Base-by-base conservation (phyloP, 306 rosid species). In the Dryas alaskensis region DNA sequence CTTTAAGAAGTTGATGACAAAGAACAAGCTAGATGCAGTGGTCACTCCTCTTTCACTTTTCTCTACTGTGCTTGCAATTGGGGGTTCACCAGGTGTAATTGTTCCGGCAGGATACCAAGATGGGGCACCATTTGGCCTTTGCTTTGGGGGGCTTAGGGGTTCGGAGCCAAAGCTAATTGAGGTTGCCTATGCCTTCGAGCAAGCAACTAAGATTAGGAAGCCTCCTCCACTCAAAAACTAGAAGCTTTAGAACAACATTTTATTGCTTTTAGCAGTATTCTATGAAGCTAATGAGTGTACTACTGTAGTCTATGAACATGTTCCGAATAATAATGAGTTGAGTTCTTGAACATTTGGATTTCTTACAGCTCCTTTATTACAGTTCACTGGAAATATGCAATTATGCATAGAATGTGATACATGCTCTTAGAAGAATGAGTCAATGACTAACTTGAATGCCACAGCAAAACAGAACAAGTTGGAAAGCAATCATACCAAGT, bases 1-100 rank as follows among this genome's bases (percentile, higher is more conserved):
- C 9, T 54, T 82, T 61, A 89, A 66, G 81, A 82, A 81, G 19
- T 10, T 85, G 3, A 69, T 84, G 82, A 78, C 57, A 39, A 75
- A 81, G 44, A 71, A 79, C 49, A 43, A 81, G 74, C 72, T 88
- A 67, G 93, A 86, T 75, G 86, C 87, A 0, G 5, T 84, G 70
- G 88, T 81, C 37, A 72, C 82, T 42, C 58, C 73, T 42, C 4
- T 6, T 75, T 17, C 9, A 27, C 4, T 2, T 10, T 42, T 19
- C 25, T n/a, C 43, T 8, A 42, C 3, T 3, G 44, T 76, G 27
- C 76, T 72, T 8, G 84, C 81, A 1, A 79, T 76, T 22, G 79
- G 81, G 16, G 79, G 86, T 6, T 83, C 61, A 17, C 84, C 79
- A 0, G 81, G 71, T 0, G 52, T 83, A 10, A 72, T 40, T 67